Percentiles rank a stretch among this genome's conserved stretches.
Evolutionary conservation across 2,329 filamentous ascomycete genomes (phyloP).

Genomic region (Fusarium beomiforme): DNA sequence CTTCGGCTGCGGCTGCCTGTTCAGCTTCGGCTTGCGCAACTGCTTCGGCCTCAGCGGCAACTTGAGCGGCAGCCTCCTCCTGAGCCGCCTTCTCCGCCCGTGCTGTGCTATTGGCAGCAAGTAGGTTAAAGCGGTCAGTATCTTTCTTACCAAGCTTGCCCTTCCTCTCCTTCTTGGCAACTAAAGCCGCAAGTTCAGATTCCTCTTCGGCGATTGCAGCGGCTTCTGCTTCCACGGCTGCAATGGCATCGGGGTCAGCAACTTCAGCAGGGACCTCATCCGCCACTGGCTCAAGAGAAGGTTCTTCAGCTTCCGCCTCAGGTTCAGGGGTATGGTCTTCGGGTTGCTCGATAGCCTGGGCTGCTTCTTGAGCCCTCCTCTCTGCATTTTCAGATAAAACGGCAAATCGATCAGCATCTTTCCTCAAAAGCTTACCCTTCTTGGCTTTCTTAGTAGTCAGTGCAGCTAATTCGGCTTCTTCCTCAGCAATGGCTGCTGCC

Average conservation of each 20-base stretch:
- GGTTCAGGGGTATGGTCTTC: slow-evolving; percentile 5
- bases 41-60: slow-evolving; percentile 19
- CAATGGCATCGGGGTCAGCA: slow-evolving; percentile 1
- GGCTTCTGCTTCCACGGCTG: slow-evolving; percentile 12
- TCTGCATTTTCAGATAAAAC: slow-evolving; percentile 23
- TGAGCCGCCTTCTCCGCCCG: slow-evolving; percentile 38
- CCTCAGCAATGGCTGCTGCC: slow-evolving; percentile 16
- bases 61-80: slow-evolving; percentile 34
- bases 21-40: slow-evolving; percentile 25
- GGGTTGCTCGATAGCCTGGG: slow-evolving; percentile 40
- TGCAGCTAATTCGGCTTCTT: slow-evolving; percentile 28
- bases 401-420: slow-evolving; percentile 30
- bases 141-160: slow-evolving; percentile 55
- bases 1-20: slow-evolving; percentile 22
- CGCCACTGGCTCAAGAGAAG: slow-evolving; percentile 12
- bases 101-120: slow-evolving; percentile 47
- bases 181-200: slow-evolving; percentile 50
- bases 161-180: slow-evolving; percentile 58
- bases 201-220: slow-evolving; percentile 44
- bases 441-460: slow-evolving; percentile 29
- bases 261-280: slow-evolving; percentile 14
- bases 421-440: slow-evolving; percentile 29
- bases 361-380: slow-evolving; percentile 27
- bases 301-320: slow-evolving; percentile 19
- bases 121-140: slow-evolving; percentile 53